These are phyloP conservation scores for Hygrophila difformis DNA, from an alignment of 257 asterid species.

Conservation along the genomic window DNA sequence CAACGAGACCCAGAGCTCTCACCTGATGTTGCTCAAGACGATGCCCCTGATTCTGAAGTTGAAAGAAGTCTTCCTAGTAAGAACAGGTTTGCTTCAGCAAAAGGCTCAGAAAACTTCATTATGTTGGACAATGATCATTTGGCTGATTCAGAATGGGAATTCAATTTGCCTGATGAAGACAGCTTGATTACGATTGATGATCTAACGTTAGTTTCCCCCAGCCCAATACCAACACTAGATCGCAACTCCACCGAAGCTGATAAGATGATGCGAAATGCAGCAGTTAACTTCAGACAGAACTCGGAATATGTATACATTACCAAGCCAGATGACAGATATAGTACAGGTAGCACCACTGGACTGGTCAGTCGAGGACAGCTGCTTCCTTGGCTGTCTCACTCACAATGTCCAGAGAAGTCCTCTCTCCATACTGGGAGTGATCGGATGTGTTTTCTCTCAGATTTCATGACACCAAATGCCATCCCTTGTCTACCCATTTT, in stretches of 20 bases:
- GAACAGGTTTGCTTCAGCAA: too few species aligned
- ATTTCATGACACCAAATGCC: conserved; percentile 9
- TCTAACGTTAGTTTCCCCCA: conserved; percentile 15
- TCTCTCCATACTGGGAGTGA: conserved; percentile 12
- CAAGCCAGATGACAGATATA: conserved; percentile 2
- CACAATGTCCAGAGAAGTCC: conserved; percentile 10
- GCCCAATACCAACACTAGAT: conserved; percentile 7
- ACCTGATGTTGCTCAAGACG: not conserved
- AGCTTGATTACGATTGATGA: conserved; percentile 25
- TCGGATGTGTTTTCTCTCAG: conserved; percentile 11
- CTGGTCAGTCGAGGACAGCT: conserved; percentile 11
- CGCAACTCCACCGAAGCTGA: conserved; percentile 6
- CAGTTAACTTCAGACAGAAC: conserved; percentile 9
- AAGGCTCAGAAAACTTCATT: too few species aligned
- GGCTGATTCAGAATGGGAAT: conserved; percentile 15
- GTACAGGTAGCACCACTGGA: conserved; percentile 4
- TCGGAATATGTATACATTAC: conserved; percentile 5
- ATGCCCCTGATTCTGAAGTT: conserved; percentile 16
- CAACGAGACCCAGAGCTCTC: conserved; percentile 21
- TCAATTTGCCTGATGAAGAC: too few species aligned
- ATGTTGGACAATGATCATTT: not conserved
- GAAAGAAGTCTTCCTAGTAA: conserved; percentile 31
- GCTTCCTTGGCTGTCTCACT: conserved; percentile 13
- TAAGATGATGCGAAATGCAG: conserved; percentile 13
- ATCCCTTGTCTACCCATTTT: conserved; percentile 14